A percentile compares a stretch with the other conserved stretches of the same genome.
Evolutionary conservation across 164 flowering plant species (phyloP).

Genomic region (Cinnamomum chago): DNA sequence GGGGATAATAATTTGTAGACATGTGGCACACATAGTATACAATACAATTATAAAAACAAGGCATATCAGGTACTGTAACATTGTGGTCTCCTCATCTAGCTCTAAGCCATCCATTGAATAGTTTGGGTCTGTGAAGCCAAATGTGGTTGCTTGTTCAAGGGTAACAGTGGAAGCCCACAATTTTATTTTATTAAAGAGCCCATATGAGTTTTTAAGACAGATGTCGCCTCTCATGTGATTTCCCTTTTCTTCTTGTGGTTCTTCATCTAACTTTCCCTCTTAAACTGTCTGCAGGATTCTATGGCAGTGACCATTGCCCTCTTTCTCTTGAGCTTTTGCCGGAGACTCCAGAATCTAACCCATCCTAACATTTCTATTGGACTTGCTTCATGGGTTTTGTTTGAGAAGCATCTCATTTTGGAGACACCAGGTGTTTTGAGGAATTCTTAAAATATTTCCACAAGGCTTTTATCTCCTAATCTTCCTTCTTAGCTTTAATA

Average conservation of each 20-base stretch:
- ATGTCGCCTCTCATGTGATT: not conserved
- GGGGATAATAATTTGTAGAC: not conserved
- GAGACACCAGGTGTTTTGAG: not conserved
- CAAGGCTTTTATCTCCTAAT: not conserved
- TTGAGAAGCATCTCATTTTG: not conserved
- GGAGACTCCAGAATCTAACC: not conserved
- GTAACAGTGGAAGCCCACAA: not conserved
- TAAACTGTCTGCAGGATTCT: conserved; percentile 56
- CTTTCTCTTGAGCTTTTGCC: conserved; percentile 70
- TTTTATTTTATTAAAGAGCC: not conserved
- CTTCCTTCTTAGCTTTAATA: too few species aligned
- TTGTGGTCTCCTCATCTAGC: too few species aligned
- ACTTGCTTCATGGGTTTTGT: conserved; percentile 1
- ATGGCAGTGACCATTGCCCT: conserved; percentile 97
- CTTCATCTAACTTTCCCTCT: not conserved
- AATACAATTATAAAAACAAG: too few species aligned
- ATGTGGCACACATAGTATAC: too few species aligned
- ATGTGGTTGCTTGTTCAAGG: not conserved
- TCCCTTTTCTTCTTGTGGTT: not conserved
- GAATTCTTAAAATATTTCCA: not conserved
- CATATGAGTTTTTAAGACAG: not conserved
- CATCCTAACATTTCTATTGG: not conserved
- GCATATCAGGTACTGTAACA: too few species aligned
- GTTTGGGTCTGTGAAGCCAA: too few species aligned
- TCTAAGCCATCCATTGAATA: too few species aligned